Conservation (phyloP, 1,284 basidiomycete species). For the Cutaneotrichosporon sp. region DNA sequence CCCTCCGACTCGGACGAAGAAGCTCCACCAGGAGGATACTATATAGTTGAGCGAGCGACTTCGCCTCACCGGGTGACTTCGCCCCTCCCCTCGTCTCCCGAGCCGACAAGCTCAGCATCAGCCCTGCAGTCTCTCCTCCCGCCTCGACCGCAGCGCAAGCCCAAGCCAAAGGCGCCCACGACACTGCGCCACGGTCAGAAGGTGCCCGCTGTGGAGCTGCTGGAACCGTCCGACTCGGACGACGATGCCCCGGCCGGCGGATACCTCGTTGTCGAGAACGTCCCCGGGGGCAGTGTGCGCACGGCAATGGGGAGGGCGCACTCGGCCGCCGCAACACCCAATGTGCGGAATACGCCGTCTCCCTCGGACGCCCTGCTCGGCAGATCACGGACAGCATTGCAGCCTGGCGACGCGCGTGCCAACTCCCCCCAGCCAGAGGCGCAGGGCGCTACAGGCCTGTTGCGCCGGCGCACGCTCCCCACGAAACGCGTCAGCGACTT, state of each 20-base stretch:
- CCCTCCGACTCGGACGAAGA: slow-evolving; percentile 50
- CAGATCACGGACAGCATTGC: slow-evolving; percentile 7
- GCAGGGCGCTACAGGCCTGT: slow-evolving; percentile 8
- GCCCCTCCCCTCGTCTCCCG: neutral
- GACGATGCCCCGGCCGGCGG: slow-evolving; percentile 44
- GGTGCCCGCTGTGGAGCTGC: slow-evolving; percentile 22
- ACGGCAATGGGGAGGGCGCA: neutral
- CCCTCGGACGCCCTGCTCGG: neutral
- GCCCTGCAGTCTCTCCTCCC: slow-evolving; percentile 9
- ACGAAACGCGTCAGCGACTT: slow-evolving; percentile 15
- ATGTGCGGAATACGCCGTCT: neutral
- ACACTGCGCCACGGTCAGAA: neutral
- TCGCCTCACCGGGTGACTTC: slow-evolving; percentile 1
- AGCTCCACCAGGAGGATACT: slow-evolving; percentile 43
- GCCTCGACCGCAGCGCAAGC: too few species aligned
- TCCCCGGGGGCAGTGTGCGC: neutral
- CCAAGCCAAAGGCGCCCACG: too few species aligned
- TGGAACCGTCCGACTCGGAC: slow-evolving; percentile 47
- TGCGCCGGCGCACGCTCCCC: slow-evolving; percentile 16
- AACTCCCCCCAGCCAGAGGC: slow-evolving; percentile 9
- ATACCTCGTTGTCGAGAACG: slow-evolving; percentile 29
- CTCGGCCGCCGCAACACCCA: neutral
- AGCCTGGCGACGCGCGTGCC: slow-evolving; percentile 6
- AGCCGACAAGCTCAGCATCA: neutral
- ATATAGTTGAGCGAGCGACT: slow-evolving; percentile 31